Base-by-base conservation (phyloP, 2,329 filamentous ascomycete species). In the Hypocreales sp. region DNA sequence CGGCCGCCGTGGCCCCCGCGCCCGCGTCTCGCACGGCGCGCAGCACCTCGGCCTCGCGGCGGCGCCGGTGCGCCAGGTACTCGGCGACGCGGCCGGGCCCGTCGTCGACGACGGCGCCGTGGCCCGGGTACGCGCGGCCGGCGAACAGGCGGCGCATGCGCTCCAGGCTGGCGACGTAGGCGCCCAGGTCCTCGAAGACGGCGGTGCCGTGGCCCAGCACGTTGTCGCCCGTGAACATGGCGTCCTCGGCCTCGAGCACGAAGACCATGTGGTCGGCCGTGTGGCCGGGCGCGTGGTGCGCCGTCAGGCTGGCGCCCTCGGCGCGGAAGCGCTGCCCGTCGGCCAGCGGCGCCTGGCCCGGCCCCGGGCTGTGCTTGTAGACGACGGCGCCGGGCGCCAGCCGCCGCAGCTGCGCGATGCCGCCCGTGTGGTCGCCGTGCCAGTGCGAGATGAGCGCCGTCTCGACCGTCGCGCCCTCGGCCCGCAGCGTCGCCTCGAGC, bases 161-260 rank as follows among this genome's bases (percentile, higher is more conserved):
- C 21, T 71, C 60, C 9, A 93, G 58, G 32, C 72, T 82, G 13
- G 50, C 45, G 35, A 92, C 57, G 46, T 92, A 93, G 0, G 58
- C 55, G 1, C 55, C 49, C 7, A 92, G 60, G 36, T 90, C 71
- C 47, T 92, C 81, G 39, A 92, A 92, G 0, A 90, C 81, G 4
- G 79, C 74, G 3, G 81, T 92, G 9, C 83, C 83, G 33, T 92
- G 80, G 1, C 84, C 84, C 2, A 93, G 63, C 2, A 93, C 77
- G 45, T 87, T 92, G 51, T 93, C 84, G 6, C 78, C 84, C 0
- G 83, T 92, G 49, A 93, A 90, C 56, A 93, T 72, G 22, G 80
- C 76, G 40, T 82, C 66, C 42, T 92, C 64, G 65, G 92, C 80
- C 24, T 75, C 66, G 5, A 92, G 53, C 5, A 84, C 48, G 38